Percentiles rank a stretch among this genome's conserved stretches.
phyloP scores from a whole-genome alignment of 768 basidiomycete species.

The Boletus fagicola region DNA sequence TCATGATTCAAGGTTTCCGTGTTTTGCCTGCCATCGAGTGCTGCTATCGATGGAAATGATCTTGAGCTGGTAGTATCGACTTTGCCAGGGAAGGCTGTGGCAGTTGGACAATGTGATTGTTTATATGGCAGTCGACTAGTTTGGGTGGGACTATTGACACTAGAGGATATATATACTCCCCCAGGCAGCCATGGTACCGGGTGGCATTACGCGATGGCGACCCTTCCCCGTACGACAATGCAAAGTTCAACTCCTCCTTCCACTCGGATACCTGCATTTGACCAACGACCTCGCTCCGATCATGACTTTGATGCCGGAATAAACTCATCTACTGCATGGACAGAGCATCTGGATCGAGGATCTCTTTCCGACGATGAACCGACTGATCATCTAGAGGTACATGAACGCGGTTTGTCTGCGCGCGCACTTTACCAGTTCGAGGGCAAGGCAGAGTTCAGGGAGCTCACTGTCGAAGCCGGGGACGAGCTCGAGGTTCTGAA shows the following conservation, averaged over 20 bases:
- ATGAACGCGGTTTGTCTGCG: conserved; percentile 47
- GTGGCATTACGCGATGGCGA: conserved; percentile 30
- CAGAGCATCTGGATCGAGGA: conserved; percentile 51
- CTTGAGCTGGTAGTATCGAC: not conserved
- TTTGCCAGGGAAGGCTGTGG: not conserved
- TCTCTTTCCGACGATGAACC: conserved; percentile 56
- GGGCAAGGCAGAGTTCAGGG: conserved; percentile 72
- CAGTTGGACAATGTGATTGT: not conserved
- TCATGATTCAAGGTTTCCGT: not conserved
- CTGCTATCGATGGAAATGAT: not conserved
- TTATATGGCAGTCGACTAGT: conserved; percentile 2
- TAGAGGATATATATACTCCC: conserved; percentile 5
- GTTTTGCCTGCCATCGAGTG: not conserved
- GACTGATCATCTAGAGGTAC: conserved; percentile 33
- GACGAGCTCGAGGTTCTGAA: conserved; percentile 69
- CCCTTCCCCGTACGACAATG: conserved; percentile 36
- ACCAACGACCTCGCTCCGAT: conserved; percentile 30
- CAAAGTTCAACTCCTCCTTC: conserved; percentile 19
- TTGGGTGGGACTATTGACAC: conserved; percentile 2
- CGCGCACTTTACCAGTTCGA: conserved; percentile 73
- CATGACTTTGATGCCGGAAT: conserved; percentile 71
- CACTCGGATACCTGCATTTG: conserved; percentile 10
- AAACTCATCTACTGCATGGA: conserved; percentile 78
- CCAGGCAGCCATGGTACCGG: not conserved
- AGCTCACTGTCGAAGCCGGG: conserved; percentile 66